These are phyloP conservation scores for Pseudogymnoascus sp. DNA, from an alignment of 2,329 filamentous ascomycete genomes.

Conservation along the genomic window DNA sequence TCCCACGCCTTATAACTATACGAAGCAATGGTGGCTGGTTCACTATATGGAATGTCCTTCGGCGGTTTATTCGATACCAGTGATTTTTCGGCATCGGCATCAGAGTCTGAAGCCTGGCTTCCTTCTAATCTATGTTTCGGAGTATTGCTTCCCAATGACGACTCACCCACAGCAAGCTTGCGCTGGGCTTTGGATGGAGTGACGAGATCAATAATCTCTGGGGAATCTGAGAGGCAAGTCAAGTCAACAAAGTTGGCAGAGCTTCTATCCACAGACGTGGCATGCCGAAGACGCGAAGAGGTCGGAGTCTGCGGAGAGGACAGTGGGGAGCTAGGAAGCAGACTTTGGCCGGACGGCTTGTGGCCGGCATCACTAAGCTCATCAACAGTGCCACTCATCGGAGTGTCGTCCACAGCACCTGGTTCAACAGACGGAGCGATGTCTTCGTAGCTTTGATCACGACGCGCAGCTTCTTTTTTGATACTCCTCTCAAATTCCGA, in stretches of 20 bases:
- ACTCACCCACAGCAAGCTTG: background rate
- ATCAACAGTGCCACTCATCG: background rate
- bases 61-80: slow-evolving; percentile 10
- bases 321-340: background rate
- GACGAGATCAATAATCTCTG: slow-evolving; percentile 12
- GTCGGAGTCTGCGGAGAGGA: background rate
- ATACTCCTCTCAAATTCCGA: background rate
- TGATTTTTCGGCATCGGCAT: slow-evolving; percentile 7
- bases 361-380: background rate
- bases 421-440: background rate
- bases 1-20: slow-evolving; percentile 17
- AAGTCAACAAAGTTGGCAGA: slow-evolving; percentile 16
- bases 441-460: background rate
- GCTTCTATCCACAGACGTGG: background rate
- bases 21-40: slow-evolving; percentile 19
- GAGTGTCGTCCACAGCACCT: background rate
- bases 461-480: background rate
- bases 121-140: slow-evolving; percentile 11
- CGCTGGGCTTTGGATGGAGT: slow-evolving; percentile 14
- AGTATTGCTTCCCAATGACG: background rate
- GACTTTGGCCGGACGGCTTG: background rate
- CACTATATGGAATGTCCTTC: slow-evolving; percentile 17
- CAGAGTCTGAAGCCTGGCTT: slow-evolving; percentile 16
- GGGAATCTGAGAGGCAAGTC: slow-evolving; percentile 16
- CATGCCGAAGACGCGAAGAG: background rate